phyloP scores from a whole-genome alignment of 306 rosid genomes.

The Cucurbita maxima region DNA sequence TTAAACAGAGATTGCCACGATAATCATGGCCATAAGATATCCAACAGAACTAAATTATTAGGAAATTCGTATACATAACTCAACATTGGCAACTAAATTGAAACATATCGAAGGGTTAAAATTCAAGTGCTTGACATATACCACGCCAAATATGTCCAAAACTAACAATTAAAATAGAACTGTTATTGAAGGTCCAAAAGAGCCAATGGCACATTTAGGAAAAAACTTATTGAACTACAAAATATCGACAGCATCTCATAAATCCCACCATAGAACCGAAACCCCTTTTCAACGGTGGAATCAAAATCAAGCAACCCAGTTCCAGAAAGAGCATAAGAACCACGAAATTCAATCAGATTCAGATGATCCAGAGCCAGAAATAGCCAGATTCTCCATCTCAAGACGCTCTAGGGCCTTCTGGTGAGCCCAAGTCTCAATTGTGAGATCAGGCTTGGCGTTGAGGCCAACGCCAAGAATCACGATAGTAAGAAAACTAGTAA shows the following conservation, averaged over 20 bases:
- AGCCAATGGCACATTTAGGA: background rate
- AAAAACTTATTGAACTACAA: slow-evolving; percentile 9
- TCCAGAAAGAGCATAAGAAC: slow-evolving; percentile 17
- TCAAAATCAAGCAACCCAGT: background rate
- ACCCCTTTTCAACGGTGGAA: slow-evolving; percentile 3
- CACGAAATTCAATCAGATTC: slow-evolving; percentile 29
- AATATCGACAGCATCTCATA: slow-evolving; percentile 5
- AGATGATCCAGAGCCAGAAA: slow-evolving; percentile 21
- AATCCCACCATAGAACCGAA: background rate
- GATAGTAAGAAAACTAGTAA: slow-evolving; percentile 90
- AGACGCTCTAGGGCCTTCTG: slow-evolving; percentile 94
- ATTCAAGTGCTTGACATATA: background rate
- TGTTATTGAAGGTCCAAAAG: background rate
- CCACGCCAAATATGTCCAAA: background rate
- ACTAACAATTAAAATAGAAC: background rate
- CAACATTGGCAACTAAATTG: background rate
- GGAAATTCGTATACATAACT: background rate
- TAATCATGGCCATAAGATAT: background rate
- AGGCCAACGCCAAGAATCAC: slow-evolving; percentile 98
- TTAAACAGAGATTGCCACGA: background rate
- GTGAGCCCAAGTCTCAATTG: slow-evolving; percentile 98
- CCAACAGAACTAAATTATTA: background rate
- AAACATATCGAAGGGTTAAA: background rate
- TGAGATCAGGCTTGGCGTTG: slow-evolving; percentile 95
- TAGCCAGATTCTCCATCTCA: slow-evolving; percentile 34